Evolutionary conservation across 306 rosid species (phyloP).

Genomic region (Inga oerstediana): DNA sequence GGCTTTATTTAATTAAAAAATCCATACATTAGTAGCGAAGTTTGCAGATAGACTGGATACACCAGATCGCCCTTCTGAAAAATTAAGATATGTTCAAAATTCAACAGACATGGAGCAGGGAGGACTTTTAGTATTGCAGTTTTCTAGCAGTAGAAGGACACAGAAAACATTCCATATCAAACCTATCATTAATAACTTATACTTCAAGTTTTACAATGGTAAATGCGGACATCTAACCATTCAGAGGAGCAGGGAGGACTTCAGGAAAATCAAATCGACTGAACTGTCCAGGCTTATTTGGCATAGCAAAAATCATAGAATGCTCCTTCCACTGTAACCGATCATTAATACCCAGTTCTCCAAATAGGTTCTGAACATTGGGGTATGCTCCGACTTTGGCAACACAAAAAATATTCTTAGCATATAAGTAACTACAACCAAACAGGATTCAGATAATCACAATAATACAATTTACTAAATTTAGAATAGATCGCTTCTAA

Average conservation of each 20-base stretch:
- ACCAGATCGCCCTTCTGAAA: not conserved
- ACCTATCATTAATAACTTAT: not conserved
- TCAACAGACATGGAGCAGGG: not conserved
- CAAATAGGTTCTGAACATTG: conserved; percentile 87
- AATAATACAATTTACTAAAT: conserved; percentile 22
- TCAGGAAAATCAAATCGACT: conserved; percentile 95
- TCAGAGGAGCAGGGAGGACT: conserved; percentile 82
- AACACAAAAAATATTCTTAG: conserved; percentile 25
- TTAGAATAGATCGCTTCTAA: conserved; percentile 5
- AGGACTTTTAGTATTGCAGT: not conserved
- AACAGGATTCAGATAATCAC: conserved; percentile 22
- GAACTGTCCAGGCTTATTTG: conserved; percentile 93
- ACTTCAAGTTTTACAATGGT: conserved; percentile 7
- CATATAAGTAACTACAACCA: conserved; percentile 26
- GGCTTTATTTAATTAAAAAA: not conserved
- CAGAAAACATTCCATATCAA: not conserved
- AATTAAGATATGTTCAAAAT: not conserved
- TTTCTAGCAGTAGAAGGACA: not conserved
- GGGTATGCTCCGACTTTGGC: conserved; percentile 96
- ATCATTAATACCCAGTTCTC: conserved; percentile 93
- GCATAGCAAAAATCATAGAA: conserved; percentile 98
- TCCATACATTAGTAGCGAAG: not conserved
- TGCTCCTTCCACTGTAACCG: conserved; percentile 99
- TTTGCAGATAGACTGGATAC: not conserved
- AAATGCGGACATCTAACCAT: conserved; percentile 61